These are phyloP conservation scores for Pseudomassariella vexata DNA, from an alignment of 2,329 filamentous ascomycete genomes.

Conservation along the genomic window DNA sequence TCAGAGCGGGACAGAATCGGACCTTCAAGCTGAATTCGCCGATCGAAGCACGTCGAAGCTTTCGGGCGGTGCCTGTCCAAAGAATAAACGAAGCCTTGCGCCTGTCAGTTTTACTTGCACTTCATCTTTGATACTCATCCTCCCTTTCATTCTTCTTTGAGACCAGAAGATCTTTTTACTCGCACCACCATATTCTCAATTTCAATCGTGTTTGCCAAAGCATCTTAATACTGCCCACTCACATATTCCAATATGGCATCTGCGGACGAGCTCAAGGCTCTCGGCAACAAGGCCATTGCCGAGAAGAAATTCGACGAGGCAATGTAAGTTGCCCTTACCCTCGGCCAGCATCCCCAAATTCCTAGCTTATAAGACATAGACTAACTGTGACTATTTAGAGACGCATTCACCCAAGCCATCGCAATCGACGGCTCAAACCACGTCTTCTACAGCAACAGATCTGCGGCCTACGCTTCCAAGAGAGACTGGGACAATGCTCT, in stretches of 20 bases:
- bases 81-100: no score
- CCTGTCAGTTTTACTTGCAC: no score
- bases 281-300: slow-evolving; percentile 97
- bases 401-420: slow-evolving; percentile 93
- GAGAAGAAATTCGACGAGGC: slow-evolving; percentile 96
- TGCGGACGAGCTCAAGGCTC: slow-evolving; percentile 82
- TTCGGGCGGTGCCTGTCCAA: no score
- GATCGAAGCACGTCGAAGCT: no score
- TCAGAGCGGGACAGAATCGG: no score
- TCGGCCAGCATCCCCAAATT: slow-evolving; percentile 12
- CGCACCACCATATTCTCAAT: no score
- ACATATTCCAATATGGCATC: slow-evolving; percentile 42
- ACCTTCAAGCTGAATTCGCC: no score
- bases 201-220: no score
- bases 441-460: slow-evolving; percentile 96
- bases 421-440: slow-evolving; percentile 83
- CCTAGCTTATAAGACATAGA: no score
- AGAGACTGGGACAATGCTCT: slow-evolving; percentile 81
- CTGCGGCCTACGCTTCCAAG: slow-evolving; percentile 80
- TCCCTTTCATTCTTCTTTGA: no score
- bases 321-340: slow-evolving; percentile 58
- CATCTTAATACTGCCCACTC: not conserved
- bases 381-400: slow-evolving; percentile 54
- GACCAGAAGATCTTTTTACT: no score
- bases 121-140: no score